These are phyloP conservation scores for Diaporthe eres DNA, from an alignment of 2,329 filamentous ascomycete species.

Conservation along the genomic window DNA sequence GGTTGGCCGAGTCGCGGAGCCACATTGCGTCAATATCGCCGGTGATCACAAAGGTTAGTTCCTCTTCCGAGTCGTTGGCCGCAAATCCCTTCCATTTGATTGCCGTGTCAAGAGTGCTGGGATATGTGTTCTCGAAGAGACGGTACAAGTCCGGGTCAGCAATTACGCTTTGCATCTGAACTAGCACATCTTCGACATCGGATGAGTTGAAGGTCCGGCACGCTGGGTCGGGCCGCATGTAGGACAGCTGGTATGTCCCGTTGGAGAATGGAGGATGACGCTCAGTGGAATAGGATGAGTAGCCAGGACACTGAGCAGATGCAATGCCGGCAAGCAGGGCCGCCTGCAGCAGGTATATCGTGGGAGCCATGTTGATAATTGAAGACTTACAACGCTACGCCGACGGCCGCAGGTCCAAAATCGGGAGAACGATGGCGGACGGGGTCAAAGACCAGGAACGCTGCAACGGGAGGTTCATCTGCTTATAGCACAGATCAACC, in stretches of 20 bases:
- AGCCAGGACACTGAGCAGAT: slow-evolving; percentile 70
- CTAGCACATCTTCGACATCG: slow-evolving; percentile 82
- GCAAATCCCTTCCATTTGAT: slow-evolving; percentile 76
- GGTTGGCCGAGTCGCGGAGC: slow-evolving; percentile 66
- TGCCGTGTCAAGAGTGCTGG: slow-evolving; percentile 82
- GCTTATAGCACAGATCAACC: background rate
- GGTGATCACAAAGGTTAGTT: slow-evolving; percentile 72
- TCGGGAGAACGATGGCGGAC: too few species aligned
- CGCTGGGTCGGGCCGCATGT: slow-evolving; percentile 79
- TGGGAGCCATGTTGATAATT: background rate
- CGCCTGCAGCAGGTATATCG: background rate
- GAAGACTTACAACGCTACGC: background rate
- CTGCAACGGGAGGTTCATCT: background rate
- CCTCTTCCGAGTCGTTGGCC: slow-evolving; percentile 70
- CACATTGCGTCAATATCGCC: slow-evolving; percentile 65
- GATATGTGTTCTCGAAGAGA: slow-evolving; percentile 80
- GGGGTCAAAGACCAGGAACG: background rate
- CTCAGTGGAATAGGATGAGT: slow-evolving; percentile 71
- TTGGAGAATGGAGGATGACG: slow-evolving; percentile 79
- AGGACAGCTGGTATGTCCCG: slow-evolving; percentile 83
- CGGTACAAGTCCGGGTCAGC: slow-evolving; percentile 82
- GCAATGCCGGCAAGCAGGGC: slow-evolving; percentile 29
- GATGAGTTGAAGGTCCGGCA: slow-evolving; percentile 88
- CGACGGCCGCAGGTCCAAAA: background rate
- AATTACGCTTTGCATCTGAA: slow-evolving; percentile 77